Evolutionary conservation across 2,329 filamentous ascomycete genomes (phyloP), one percentile per base, ranked within the genome.

Genomic region (Fonsecaea pedrosoi): DNA sequence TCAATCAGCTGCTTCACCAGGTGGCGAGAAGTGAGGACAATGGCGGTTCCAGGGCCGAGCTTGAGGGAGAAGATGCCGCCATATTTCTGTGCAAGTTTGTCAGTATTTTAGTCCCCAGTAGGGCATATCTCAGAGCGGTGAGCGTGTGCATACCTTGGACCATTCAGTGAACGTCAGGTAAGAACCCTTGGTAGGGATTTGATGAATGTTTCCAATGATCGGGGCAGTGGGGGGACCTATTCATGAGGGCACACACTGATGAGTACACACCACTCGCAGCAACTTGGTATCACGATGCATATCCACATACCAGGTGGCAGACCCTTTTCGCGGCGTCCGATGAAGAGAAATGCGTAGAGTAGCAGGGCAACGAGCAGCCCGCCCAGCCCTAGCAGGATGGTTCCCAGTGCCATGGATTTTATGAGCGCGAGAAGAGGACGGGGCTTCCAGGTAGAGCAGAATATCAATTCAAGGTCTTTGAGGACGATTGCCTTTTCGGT

Each of bases 51-150:
- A 1, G 75, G 74, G 3, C 81, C 80, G 10, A 82, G 72, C 68
- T 83, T 84, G 58, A 82, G 74, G 0, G 75, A 76, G 66, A 75
- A 83, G 15, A 84, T 74, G 0, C 76, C 76, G n/a, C 82, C 82
- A 65, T 82, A 83, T 10, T 73, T 65, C 18, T 77, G 76, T 75
- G 12, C 25, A 25, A 30, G 80, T 74, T 55, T 70, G 73, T 25
- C 74, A 57, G 1, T 66, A 69, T 0, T 74, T 37, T 45, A 75
- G 7, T 13, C 50, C 32, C 10, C 13, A 18, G 54, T 5, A 15
- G 55, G 42, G 30, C 82, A 80, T 0, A 80, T 18, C 45, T 13
- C 1, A 12, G 12, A 15, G 45, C 0, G 78, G 80, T 18, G 77
- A 32, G 30, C 30, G 30, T 32, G 30, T 32, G 6, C 68, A 75